Base-by-base conservation (phyloP, 306 rosid species). In the Alnus glutinosa region DNA sequence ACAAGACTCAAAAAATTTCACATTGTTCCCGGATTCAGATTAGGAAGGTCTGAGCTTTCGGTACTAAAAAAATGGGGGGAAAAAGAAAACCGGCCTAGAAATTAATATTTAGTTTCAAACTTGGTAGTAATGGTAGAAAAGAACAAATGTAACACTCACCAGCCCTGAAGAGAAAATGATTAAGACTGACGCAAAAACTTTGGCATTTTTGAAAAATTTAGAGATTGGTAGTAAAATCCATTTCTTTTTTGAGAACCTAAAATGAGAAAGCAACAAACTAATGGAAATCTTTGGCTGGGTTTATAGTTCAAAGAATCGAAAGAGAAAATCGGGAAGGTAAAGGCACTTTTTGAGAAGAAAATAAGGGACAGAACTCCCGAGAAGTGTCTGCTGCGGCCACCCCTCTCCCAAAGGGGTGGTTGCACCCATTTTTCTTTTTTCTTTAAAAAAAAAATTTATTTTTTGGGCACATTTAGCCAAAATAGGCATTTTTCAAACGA, bases 151-250 rank as follows among this genome's bases (percentile, higher is more conserved):
- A 62, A 71, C 48, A 83, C 77, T 80, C 83, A 80, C 85, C 83
- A 61, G 71, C 86, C 93, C 72, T 84, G 87, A 75, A 71, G 63
- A 50, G 73, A 66, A 78, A 77, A 83, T 74, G 39, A 77, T 75
- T 42, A 36, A 0, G 57, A 75, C 72, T 52, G 55, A 42, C 72
- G 66, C 15, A 73, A 59, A 72, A 52, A 74, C 78, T 58, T 48
- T 73, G 67, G 82, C 84, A 80, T 46, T 76, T 67, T 85, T 62
- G 50, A 61, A 51, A 85, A 80, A 67, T 46, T 54, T 80, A 69
- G 52, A 78, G 34, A 79, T 70, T 49, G 73, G 64, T 51, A 76
- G 34, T 14, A 76, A 59, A 36, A 37, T 18, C 15, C 12, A 50
- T 77, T 32, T 51, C 61, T 23, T 23, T 23, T 28, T 59, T 28